A percentile compares a stretch with the other conserved stretches of the same genome.
phyloP scores from a whole-genome alignment of 2,329 filamentous ascomycete species.

The Trichoderma gracile region DNA sequence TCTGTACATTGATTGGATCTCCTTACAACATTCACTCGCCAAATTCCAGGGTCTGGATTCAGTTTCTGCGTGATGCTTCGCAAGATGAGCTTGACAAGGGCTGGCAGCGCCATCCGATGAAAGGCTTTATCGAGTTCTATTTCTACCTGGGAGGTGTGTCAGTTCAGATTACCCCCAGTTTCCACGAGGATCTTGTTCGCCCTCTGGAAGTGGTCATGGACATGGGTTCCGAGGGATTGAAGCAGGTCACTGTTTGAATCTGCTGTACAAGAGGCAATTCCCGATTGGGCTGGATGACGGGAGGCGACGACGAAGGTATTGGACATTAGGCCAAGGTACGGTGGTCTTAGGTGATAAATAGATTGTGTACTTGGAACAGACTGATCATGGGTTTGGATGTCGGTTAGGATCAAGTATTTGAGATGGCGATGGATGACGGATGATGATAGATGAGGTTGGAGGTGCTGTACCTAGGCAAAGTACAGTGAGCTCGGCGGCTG shows the following conservation, averaged over 20 bases:
- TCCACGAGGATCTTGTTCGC: background rate
- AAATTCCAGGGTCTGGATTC: background rate
- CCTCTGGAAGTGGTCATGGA: background rate
- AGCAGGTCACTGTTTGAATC: background rate
- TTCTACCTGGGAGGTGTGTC: background rate
- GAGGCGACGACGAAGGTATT: background rate
- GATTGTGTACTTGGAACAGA: too few species aligned
- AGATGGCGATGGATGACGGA: too few species aligned
- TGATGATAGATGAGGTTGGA: too few species aligned
- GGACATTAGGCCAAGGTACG: background rate
- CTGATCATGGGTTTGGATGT: background rate
- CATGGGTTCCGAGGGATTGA: background rate
- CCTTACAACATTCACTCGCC: too few species aligned
- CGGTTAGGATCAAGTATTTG: background rate
- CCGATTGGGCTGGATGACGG: too few species aligned
- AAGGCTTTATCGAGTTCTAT: background rate
- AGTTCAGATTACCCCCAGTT: background rate
- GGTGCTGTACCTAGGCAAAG: background rate
- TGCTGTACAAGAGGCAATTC: too few species aligned
- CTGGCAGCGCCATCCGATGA: background rate
- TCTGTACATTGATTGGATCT: background rate
- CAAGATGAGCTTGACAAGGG: background rate
- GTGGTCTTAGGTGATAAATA: too few species aligned
- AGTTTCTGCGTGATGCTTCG: background rate
- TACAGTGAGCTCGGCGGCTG: background rate